Evolutionary conservation across 257 asterid genomes (phyloP).

Genomic region (Forsythia viridissima): DNA sequence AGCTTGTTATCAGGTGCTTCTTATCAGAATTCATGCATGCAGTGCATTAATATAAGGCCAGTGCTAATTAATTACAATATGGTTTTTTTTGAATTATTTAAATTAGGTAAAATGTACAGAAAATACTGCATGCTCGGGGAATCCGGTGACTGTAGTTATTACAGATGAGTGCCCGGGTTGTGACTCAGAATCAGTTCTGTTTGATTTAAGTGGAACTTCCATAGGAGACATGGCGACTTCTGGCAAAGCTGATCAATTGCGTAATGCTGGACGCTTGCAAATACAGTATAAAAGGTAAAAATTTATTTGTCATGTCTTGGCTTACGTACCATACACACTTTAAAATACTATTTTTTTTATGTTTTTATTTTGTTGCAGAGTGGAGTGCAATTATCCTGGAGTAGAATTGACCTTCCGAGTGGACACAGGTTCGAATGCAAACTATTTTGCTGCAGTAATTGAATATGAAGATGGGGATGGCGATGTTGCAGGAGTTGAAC

Average conservation of each 20-base stretch:
- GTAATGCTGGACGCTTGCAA: slow-evolving; percentile 60
- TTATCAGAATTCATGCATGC: not conserved
- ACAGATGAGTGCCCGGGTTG: slow-evolving; percentile 78
- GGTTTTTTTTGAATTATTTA: not conserved
- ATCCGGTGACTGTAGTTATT: slow-evolving; percentile 73
- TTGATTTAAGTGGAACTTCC: slow-evolving; percentile 86
- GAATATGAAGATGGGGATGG: slow-evolving; percentile 76
- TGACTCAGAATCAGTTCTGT: slow-evolving; percentile 51
- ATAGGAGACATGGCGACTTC: slow-evolving; percentile 73
- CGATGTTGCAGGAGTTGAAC: slow-evolving; percentile 43
- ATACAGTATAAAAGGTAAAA: slow-evolving; percentile 60
- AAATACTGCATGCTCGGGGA: slow-evolving; percentile 64
- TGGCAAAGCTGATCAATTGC: slow-evolving; percentile 55
- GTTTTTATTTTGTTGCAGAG: slow-evolving; percentile 33
- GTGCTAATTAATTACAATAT: not conserved
- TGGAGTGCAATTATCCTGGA: slow-evolving; percentile 65
- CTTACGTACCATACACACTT: not conserved
- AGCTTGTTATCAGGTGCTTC: slow-evolving; percentile 68
- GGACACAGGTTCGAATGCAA: slow-evolving; percentile 68
- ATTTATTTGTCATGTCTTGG: not conserved
- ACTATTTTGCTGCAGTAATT: slow-evolving; percentile 64
- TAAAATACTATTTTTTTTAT: not conserved
- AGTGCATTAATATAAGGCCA: not conserved
- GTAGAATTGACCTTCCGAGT: slow-evolving; percentile 58
- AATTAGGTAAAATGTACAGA: slow-evolving; percentile 68